Base-by-base conservation (phyloP, 371 early-diverging fungal species). In the Dichotomocladium elegans region DNA sequence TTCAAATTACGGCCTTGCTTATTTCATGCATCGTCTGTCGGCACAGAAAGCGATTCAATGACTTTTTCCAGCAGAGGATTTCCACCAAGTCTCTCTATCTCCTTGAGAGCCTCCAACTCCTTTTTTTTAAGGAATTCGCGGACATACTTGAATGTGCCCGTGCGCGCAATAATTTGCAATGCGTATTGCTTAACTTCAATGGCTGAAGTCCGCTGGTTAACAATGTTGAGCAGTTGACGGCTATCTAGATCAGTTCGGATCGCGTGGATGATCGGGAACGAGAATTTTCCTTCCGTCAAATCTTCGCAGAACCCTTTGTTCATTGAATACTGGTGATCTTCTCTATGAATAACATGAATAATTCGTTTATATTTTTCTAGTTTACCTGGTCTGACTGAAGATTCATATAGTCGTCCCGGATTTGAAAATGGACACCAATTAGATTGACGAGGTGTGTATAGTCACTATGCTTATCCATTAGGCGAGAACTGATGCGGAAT, bases 231-330 rank as follows among this genome's bases (percentile, higher is more conserved):
- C 14, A 94, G 61, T 61, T 88, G 88, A 1, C 82, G 74, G 41
- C 81, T 83, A 12, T 58, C 60, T 1, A 80, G 63, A 46, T 84
- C 79, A 0, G 72, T 55, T 0, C 83, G 79, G 37, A 95, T 90
- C 7, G 90, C 84, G 52, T 93, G 95, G 21, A 94, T 90, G 51
- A 96, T 86, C 1, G 93, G 94, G 58, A 90, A 96, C 2, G 95
- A 95, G 62, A 94, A 96, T 70, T 98, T 98, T 57, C 98, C 98
- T 72, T 98, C 97, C 0, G 94, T 94, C 47, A 98, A 63, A 63
- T 98, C 98, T 66, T 98, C 97, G 54, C 94, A 95, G 62, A 90
- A 98, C 11, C 96, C 95, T 66, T 98, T 98, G 68, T 89, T 91
- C 33, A 89, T 76, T 2, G 87, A 71, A 60, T 94, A 97, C 87